Base-by-base conservation (phyloP, 371 early-diverging fungal genomes). In the Encephalitozoon intestinalis region DNA sequence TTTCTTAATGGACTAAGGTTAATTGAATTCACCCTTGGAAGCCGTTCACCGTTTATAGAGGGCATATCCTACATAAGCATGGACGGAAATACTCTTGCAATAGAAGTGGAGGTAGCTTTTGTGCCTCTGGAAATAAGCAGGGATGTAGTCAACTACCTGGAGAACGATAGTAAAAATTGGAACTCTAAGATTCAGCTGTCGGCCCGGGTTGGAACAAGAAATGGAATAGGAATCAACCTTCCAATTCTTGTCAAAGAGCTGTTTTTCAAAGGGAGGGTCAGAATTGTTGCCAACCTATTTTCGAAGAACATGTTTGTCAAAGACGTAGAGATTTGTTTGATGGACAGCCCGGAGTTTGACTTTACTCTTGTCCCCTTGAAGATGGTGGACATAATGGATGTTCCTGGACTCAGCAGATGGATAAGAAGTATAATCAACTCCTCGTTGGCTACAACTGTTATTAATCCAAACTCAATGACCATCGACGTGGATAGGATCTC, bases 11-110 rank as follows among this genome's bases (percentile, higher is more conserved):
- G 91, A 18, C 86, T 96, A 43, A 86, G 88, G 21, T 87, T 97
- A 26, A 89, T 93, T 5, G 90, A 91, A 21, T 94, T 97, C 81
- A 96, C 96, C 1, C 87, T 97, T 73, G 98, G 98, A 15, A 92
- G 92, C 15, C 90, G 91, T 76, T 89, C 96, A 11, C 94, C 96
- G 26, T 87, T 91, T 1, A 88, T 97, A 18, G 92, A 93, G 64
- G 87, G 87, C 21, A 89, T 96, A 51, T 41, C 63, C 2, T 91
- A 88, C 73, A 87, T 89, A 44, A 86, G 89, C 43, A 88, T 89
- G 54, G 89, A 89, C 37, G 88, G 89, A 18, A 92, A 95, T 82
- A 87, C 88, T 7, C 88, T 94, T 73, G 89, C 91, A 49, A 9
- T 79, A 12, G 73, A 84, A 43, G 23, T 68, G 6, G 67, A 52